A percentile compares a stretch with the other conserved stretches of the same genome.
phyloP scores from a whole-genome alignment of 371 early-diverging fungal species.

The Fennellomyces sp. region DNA sequence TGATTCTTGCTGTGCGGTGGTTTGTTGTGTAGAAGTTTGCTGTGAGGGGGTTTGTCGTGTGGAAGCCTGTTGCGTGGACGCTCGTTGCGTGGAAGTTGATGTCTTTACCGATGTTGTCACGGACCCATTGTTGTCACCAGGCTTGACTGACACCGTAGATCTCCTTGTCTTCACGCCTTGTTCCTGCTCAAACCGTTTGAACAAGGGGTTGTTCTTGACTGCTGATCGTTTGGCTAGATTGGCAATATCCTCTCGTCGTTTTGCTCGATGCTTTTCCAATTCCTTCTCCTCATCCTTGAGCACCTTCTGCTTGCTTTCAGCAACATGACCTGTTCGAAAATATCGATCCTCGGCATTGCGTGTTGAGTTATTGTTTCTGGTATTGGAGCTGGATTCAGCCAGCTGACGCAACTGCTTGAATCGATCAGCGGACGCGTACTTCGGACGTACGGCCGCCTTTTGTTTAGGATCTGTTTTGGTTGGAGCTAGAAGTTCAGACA shows the following conservation, averaged over 20 bases:
- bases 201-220: conserved; percentile 41
- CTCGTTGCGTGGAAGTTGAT: too few relatives aligned
- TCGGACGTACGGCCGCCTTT: neutral
- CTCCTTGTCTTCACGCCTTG: conserved; percentile 2
- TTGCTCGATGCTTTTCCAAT: conserved; percentile 18
- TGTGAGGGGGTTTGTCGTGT: neutral
- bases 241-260: conserved; percentile 23
- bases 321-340: conserved; percentile 24
- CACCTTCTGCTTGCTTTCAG: conserved; percentile 24
- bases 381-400: conserved; percentile 6
- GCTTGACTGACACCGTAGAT: neutral
- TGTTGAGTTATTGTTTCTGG: conserved; percentile 10
- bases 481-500: conserved; percentile 1
- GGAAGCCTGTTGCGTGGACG: too few relatives aligned
- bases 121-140: too few relatives aligned
- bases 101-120: too few relatives aligned
- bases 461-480: neutral
- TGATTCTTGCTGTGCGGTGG: neutral
- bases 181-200: conserved; percentile 28
- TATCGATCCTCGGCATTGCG: conserved; percentile 15
- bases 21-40: neutral
- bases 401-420: conserved; percentile 18
- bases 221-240: conserved; percentile 27
- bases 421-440: conserved; percentile 11
- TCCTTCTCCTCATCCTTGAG: conserved; percentile 23